These are phyloP conservation scores for Macaranga tanarius DNA, from an alignment of 441 rosid species.

Conservation along the genomic window DNA sequence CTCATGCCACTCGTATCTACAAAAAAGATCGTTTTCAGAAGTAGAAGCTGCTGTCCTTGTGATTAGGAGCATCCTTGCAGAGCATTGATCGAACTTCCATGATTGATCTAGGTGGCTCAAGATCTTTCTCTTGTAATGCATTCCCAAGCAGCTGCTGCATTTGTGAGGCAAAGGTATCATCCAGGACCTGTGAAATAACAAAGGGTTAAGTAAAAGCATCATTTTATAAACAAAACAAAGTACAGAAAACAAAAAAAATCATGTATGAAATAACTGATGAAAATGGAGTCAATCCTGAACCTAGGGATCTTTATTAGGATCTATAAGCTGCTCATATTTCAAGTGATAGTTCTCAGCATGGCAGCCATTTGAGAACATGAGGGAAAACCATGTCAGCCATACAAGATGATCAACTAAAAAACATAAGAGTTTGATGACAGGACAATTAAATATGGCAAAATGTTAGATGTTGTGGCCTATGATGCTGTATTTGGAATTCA, in stretches of 20 bases:
- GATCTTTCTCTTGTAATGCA: conserved; percentile 58
- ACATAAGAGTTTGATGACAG: too few species aligned
- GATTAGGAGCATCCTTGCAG: conserved; percentile 63
- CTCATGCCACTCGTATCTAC: not conserved
- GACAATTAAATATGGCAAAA: too few species aligned
- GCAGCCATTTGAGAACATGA: too few species aligned
- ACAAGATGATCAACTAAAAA: too few species aligned
- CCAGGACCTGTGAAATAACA: conserved; percentile 55
- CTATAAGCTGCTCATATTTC: not conserved
- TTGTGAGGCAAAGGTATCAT: conserved; percentile 72
- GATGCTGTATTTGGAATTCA: too few species aligned
- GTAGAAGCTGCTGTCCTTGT: conserved; percentile 45
- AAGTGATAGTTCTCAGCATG: not conserved
- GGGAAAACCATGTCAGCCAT: too few species aligned
- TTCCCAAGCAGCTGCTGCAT: conserved; percentile 87
- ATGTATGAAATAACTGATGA: too few species aligned
- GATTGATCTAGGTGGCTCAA: conserved; percentile 81
- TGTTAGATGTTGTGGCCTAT: not conserved
- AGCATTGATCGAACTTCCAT: conserved; percentile 87
- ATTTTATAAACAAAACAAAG: not conserved
- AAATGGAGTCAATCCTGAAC: too few species aligned
- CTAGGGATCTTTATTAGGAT: too few species aligned
- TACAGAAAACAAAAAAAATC: too few species aligned
- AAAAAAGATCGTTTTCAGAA: conserved; percentile 22
- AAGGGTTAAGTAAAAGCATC: not conserved